Evolutionary conservation across 345 rosid genomes (phyloP).

Genomic region (Pistacia vera): DNA sequence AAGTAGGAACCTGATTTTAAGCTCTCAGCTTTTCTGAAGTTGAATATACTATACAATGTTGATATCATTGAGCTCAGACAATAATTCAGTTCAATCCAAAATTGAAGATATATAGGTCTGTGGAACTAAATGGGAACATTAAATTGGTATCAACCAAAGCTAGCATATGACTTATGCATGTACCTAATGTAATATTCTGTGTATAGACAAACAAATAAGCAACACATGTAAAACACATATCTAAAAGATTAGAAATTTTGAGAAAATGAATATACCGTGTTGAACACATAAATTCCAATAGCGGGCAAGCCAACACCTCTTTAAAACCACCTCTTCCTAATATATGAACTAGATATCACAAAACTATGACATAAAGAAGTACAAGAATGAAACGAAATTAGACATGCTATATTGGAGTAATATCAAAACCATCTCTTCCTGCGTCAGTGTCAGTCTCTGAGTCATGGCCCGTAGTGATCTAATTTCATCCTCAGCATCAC

Average conservation of each 20-base stretch:
- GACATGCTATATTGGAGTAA: constrained; percentile 14
- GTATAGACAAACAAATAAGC: neutral
- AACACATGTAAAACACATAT: neutral
- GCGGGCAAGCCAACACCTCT: constrained; percentile 99
- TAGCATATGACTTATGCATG: neutral
- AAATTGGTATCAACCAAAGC: neutral
- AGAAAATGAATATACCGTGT: constrained; percentile 52
- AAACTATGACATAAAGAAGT: constrained; percentile 33
- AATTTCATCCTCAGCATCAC: constrained; percentile 62
- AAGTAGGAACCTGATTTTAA: neutral
- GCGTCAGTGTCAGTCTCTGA: constrained; percentile 73
- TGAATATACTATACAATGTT: too few species aligned
- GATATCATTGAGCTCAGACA: neutral
- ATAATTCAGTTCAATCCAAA: neutral
- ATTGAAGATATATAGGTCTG: neutral
- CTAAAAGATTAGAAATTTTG: neutral
- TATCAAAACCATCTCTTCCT: constrained; percentile 85
- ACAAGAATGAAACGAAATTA: constrained; percentile 14
- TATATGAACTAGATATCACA: constrained; percentile 42
- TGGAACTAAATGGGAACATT: neutral
- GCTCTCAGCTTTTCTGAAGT: neutral
- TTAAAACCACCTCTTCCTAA: constrained; percentile 95
- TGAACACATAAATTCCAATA: constrained; percentile 86
- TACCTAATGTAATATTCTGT: neutral
- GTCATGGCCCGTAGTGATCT: constrained; percentile 62